Evolutionary conservation across 2,329 filamentous ascomycete species (phyloP).

Genomic region (Simplicillium aogashimaense): DNA sequence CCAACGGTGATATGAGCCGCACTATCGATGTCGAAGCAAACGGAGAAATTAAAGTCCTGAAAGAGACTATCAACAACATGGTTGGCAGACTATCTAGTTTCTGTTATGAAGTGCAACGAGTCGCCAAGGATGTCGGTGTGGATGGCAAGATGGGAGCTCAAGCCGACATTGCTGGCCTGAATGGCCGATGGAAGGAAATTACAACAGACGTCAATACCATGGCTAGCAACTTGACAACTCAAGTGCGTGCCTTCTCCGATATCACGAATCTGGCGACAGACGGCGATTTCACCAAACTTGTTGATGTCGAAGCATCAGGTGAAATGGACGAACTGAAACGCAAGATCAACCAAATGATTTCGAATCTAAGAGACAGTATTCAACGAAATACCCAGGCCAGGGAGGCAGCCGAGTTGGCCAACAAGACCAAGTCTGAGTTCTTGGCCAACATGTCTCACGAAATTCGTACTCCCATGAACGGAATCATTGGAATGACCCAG

Average conservation of each 20-base stretch:
- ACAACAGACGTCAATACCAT: slow-evolving; percentile 95
- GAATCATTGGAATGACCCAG: slow-evolving; percentile 97
- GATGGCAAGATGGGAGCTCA: slow-evolving; percentile 98
- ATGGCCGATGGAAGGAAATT: slow-evolving; percentile 96
- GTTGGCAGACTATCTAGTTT: slow-evolving; percentile 91
- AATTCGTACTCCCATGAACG: slow-evolving; percentile 94
- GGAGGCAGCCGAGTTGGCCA: slow-evolving; percentile 91
- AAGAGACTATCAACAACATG: slow-evolving; percentile 99
- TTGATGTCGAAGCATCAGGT: slow-evolving; percentile 93
- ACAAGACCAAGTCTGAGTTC: slow-evolving; percentile 98
- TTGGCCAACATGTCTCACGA: slow-evolving; percentile 98
- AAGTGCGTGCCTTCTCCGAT: slow-evolving; percentile 95
- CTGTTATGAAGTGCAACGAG: slow-evolving; percentile 90
- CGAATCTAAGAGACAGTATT: slow-evolving; percentile 88
- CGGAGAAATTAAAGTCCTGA: slow-evolving; percentile 87
- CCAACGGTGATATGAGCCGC: slow-evolving; percentile 89
- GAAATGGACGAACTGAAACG: slow-evolving; percentile 99
- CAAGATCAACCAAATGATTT: slow-evolving; percentile 99
- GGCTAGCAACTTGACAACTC: slow-evolving; percentile 72
- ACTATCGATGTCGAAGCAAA: slow-evolving; percentile 93
- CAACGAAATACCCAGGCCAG: slow-evolving; percentile 92
- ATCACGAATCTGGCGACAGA: slow-evolving; percentile 97
- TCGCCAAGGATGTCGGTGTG: slow-evolving; percentile 92
- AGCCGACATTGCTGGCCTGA: slow-evolving; percentile 85
- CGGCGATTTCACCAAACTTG: slow-evolving; percentile 92